Evolutionary conservation across 176 grass and related monocot genomes (phyloP), one percentile per base, ranked within the genome.

Genomic region (Melocanna baccifera): DNA sequence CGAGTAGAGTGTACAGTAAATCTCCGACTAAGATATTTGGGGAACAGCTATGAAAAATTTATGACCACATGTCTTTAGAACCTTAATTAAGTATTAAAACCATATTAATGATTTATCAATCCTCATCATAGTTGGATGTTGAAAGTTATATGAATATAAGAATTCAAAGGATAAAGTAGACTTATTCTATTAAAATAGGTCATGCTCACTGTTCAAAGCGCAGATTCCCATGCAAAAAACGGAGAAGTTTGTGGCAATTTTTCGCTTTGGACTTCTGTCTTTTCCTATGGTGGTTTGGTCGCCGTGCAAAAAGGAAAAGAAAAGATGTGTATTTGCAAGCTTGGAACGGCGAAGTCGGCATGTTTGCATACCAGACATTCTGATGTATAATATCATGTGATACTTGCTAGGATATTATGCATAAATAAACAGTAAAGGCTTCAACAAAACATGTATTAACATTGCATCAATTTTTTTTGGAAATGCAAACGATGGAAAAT

Each of bases 181-280:
- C 43, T 46, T 46, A 12, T 46, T 46, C 51, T 87, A 61, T 81
- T 85, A 78, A 89, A 91, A 71, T 79, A 84, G 26, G 40, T 4
- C 20, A 22, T 7, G 46, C 83, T 41, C 78, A 59, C 36, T 50
- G 66, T 59, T 57, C 57, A 29, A 78, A 75, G 62, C 83, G 18
- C 83, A 34, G 63, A 37, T 43, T 61, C 74, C 83, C n/a, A 87
- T 78, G 89, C 57, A 22, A 11, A 70, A 70, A 58, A 37, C 26
- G 68, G 78, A 85, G 75, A 53, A 84, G 73, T 73, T 91, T 78
- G 78, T 87, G 84, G 89, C 81, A 30, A 59, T 70, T 86, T 85
- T 64, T 84, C 81, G 57, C 79, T 36, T 65, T 74, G 81, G 80
- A 69, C 72, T 28, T 56, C 41, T 94, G 83, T 89, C 32, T 82